Base-by-base conservation (phyloP, 2,329 filamentous ascomycete genomes). In the Claviceps purpurea region DNA sequence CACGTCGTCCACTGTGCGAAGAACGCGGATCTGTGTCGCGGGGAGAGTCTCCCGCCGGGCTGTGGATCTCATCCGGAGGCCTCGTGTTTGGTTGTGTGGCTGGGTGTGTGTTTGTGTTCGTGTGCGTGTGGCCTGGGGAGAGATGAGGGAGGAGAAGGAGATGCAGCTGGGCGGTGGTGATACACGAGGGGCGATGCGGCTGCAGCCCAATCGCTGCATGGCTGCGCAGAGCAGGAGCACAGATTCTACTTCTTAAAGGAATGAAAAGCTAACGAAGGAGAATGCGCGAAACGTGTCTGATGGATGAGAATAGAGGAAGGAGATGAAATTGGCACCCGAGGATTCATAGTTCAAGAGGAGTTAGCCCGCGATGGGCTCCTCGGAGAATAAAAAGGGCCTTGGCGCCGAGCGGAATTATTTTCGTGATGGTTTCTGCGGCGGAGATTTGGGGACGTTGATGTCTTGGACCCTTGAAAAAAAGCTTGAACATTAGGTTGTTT, bases 1-100 rank as follows among this genome's bases (percentile, higher is more conserved):
- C 50, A 95, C 73, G 11, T 80, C 73, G 14, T 82, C 71, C 54
- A 93, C 82, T 66, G 87, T 78, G 60, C 87, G 87, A 65, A 95
- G 85, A 61, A 96, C 68, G 55, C 79, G 79, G 57, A 89, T 85
- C 3, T 74, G 70, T 4, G 77, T 75, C 39, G 73, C 73, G 10
- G 80, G 75, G 53, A 84, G 71, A 3, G 69, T 76, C 55, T 77
- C 74, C 58, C 57, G 39, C 3, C 14, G 7, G 39, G 39, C 57
- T 39, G 50, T 1, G 22, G 42, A 57, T 38, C 47, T 54, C 37
- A 56, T 54, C 44, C 54, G 60, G 24, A 57, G 49, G 49, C 61
- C 42, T 52, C 57, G 55, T 41, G 55, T 30, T 18, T 26, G 42
- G 2, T 13, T 26, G 5, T 6, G 22, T 13, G 42, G 2, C 30